A percentile compares a stretch with the other conserved stretches of the same genome.
Evolutionary conservation across 192 early-diverging fungal genomes (phyloP).

Genomic region (Phlyctochytrium planicorne): DNA sequence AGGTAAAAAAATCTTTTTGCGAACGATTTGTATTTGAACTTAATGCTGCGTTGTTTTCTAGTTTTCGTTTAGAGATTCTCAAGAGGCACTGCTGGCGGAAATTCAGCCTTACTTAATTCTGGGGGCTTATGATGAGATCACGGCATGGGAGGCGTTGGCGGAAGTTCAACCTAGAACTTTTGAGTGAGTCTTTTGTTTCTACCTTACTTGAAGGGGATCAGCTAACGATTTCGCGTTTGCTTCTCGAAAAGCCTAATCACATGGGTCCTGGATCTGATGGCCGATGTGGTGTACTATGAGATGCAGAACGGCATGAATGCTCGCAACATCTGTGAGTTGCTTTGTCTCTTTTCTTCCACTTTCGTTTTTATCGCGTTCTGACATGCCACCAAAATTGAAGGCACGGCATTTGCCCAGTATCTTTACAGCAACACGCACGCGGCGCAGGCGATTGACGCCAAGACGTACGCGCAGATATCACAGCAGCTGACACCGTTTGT

Average conservation of each 20-base stretch:
- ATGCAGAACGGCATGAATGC: conserved; percentile 19
- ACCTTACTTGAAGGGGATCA: background rate
- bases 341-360: background rate
- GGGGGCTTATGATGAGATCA: background rate
- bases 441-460: background rate
- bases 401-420: conserved; percentile 23
- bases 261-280: conserved; percentile 29
- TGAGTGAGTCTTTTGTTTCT: conserved; percentile 6
- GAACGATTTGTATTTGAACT: too few species aligned
- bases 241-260: conserved; percentile 1
- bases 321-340: background rate
- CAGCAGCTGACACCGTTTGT: conserved; percentile 19
- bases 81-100: background rate
- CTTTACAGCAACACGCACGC: conserved; percentile 8
- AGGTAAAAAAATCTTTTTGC: too few species aligned
- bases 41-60: too few species aligned
- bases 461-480: conserved; percentile 12
- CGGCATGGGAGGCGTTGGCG: conserved; percentile 8
- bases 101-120: conserved; percentile 16
- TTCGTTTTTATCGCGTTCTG: background rate
- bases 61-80: background rate
- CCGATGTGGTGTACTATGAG: conserved; percentile 7
- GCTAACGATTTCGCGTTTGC: background rate
- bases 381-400: background rate
- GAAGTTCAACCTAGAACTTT: conserved; percentile 6